A percentile compares a stretch with the other conserved stretches of the same genome.
Conservation (phyloP, 306 rosid genomes). For the Geum urbanum region DNA sequence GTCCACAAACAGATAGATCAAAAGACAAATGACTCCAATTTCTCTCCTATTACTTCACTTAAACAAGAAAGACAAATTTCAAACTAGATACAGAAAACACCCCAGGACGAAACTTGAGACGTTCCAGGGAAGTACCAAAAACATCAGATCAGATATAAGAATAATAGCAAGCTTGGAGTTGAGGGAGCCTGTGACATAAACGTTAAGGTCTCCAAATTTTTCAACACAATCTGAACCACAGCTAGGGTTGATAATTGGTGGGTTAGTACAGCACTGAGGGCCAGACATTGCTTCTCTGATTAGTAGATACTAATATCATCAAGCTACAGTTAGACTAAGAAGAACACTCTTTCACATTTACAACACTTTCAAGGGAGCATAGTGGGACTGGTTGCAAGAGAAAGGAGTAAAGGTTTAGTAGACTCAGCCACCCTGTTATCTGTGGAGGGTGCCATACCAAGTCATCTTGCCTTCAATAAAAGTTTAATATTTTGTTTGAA, state of each 20-base stretch:
- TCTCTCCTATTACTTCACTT: neutral
- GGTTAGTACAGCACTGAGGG: slow-evolving; percentile 60
- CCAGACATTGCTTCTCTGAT: slow-evolving; percentile 49
- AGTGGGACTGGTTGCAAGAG: neutral
- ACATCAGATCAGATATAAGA: slow-evolving; percentile 56
- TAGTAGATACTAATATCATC: neutral
- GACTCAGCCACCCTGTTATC: neutral
- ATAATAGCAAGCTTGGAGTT: slow-evolving; percentile 47
- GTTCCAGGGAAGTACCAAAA: slow-evolving; percentile 32
- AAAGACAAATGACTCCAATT: neutral
- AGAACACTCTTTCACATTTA: neutral
- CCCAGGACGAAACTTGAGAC: neutral
- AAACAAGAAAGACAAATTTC: neutral
- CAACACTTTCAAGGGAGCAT: neutral
- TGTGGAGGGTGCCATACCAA: neutral
- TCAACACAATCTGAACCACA: slow-evolving; percentile 48
- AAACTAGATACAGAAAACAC: neutral
- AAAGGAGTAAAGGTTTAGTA: neutral
- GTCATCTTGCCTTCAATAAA: too few relatives aligned
- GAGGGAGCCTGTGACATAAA: slow-evolving; percentile 46
- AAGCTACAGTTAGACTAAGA: neutral
- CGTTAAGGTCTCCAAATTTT: slow-evolving; percentile 33
- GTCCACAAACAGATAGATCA: neutral
- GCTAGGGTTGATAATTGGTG: slow-evolving; percentile 48
- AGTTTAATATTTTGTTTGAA: neutral